Base-by-base conservation (phyloP, 148 eudicot genomes). In the Silene conica region DNA sequence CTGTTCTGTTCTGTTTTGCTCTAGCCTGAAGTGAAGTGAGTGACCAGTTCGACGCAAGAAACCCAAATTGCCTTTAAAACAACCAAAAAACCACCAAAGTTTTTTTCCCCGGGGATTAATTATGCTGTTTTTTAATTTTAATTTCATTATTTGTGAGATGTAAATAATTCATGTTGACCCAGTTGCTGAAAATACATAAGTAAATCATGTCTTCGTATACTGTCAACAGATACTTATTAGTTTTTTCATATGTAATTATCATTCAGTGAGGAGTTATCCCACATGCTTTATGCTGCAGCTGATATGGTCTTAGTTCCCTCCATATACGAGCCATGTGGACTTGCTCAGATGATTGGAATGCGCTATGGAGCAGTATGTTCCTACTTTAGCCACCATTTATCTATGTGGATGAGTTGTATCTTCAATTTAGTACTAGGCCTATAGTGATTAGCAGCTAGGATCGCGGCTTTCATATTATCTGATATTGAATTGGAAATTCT, bases 341-440 rank as follows among this genome's bases (percentile, higher is more conserved):
- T 92, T 71, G 87, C 95, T 73, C 97, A 89, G 76, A 85, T 92
- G 95, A 88, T 92, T 73, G 95, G 95, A 80, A 92, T 92, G 97
- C 90, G 95, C 57, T 92, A 92, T 75, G 97, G 97, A 82, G 87
- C 92, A 75, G 97, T 92, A 78, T 63, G 80, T 76, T 65, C 52
- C 65, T 59, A 22, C 72, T 22, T n/a, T n/a, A 18, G 9, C 13
- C 11, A 21, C 28, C 22, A 15, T 73, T 21, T 73, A 38, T 61
- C 3, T 6, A n/a, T 43, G n/a, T 43, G 34, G 31, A 56, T 70
- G 67, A 16, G 16, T n/a, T 20, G 43, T 31, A 63, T 63, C 41
- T 63, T 28, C 28, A 21, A 19, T 20, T 20, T 58, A 5, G 43
- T 9, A 1, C 0, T 19, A 19, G 6, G 62, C 19, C 18, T 31